Evolutionary conservation across 805 yeast genomes (phyloP), one percentile per base, ranked within the genome.

Genomic region (Starmerella ratchasimensis): DNA sequence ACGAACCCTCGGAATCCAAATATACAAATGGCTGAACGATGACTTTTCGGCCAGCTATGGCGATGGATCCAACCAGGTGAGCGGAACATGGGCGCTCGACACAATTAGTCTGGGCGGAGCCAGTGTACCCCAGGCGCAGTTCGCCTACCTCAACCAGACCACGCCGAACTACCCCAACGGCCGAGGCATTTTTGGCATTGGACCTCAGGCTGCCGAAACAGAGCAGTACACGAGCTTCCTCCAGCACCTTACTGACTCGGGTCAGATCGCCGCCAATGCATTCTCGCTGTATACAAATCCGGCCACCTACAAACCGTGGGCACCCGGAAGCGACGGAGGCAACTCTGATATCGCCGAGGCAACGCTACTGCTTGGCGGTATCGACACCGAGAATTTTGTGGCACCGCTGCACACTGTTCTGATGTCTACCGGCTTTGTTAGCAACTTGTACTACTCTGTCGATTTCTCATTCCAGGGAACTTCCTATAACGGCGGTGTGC

Each of bases 141-240:
- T 84, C 56, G 95, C 88, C 1, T 71, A 80, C 14, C 83, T 79
- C 5, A 72, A 75, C 52, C 55, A 58, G 26, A 67, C 83, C 2
- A 69, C 71, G 41, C 72, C 84, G 4, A 55, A 70, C 11, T 57
- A 65, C 46, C 90, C 93, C 37, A 36, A 34, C 9, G n/a, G 28
- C 10, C 21, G 22, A 2, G 48, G 45, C 23, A 50, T 59, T 18
- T 43, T 59, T 39, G 63, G 62, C 9, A 50, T 59, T 25, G 62
- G 61, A 7, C 50, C 52, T 23, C 32, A 46, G 19, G 27, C 49
- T 9, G 50, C 51, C 23, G 61, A 57, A 45, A 53, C 55, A 15
- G 37, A 45, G 32, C 10, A 19, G 28, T 51, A 53, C 45, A 36
- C 39, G 7, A 53, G 52, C 25, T 44, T 49, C 31, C 48, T 62